These are phyloP conservation scores for Metschnikowia lunata DNA, from an alignment of 805 yeast genomes.

Conservation along the genomic window DNA sequence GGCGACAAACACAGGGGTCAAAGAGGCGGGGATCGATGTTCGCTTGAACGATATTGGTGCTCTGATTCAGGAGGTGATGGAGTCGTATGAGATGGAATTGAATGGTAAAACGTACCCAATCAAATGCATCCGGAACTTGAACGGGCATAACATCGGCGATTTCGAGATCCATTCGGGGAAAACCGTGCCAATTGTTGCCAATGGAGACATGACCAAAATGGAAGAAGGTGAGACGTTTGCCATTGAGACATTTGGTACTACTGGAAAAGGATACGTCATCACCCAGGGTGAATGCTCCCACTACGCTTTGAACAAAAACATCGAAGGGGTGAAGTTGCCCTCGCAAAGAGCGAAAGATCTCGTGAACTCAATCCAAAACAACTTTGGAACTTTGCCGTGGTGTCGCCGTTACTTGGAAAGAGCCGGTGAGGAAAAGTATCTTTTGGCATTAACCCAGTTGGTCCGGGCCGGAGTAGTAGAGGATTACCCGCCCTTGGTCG, in stretches of 20 bases:
- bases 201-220: conserved; percentile 93
- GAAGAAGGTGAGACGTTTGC: conserved; percentile 99
- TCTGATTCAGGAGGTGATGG: conserved; percentile 96
- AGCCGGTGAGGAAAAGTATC: conserved; percentile 85
- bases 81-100: conserved; percentile 86
- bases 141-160: conserved; percentile 89
- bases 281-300: conserved; percentile 92
- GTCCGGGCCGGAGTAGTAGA: conserved; percentile 84
- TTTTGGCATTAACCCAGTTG: conserved; percentile 78
- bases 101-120: conserved; percentile 82
- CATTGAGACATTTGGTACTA: conserved; percentile 95
- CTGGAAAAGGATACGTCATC: conserved; percentile 89
- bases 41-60: conserved; percentile 93
- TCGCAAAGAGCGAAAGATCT: conserved; percentile 67
- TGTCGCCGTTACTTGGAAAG: conserved; percentile 93
- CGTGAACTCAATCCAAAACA: conserved; percentile 63
- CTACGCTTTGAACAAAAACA: conserved; percentile 63
- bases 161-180: conserved; percentile 91
- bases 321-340: conserved; percentile 39
- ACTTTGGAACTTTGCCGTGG: conserved; percentile 94
- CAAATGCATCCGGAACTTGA: conserved; percentile 84
- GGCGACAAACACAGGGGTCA: conserved; percentile 91
- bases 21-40: conserved; percentile 93
- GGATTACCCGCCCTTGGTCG: conserved; percentile 92
- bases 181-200: conserved; percentile 92